Conservation (phyloP, 169 alveolate species). For the Cryptosporidium ubiquitum region DNA sequence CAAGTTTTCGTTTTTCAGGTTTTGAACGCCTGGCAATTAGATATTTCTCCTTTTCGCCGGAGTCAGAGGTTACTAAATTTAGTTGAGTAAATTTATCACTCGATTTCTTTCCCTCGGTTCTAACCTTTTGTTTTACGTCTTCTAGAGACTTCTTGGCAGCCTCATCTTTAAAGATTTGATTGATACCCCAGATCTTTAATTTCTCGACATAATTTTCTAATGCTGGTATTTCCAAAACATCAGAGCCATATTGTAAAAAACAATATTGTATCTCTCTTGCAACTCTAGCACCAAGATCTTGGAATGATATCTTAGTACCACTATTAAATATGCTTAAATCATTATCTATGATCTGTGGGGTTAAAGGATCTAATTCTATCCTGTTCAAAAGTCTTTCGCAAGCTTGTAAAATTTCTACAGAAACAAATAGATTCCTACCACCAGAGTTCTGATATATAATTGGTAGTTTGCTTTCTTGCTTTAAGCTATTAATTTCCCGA, state of each 20-base stretch:
- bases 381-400: conserved; percentile 47
- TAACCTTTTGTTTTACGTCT: background rate
- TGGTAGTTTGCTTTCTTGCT: background rate
- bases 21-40: background rate
- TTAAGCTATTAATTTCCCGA: conserved; percentile 23
- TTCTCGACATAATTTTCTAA: conserved; percentile 10
- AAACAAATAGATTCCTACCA: conserved; percentile 52
- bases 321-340: conserved; percentile 1
- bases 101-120: background rate
- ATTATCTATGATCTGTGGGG: conserved; percentile 31
- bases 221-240: conserved; percentile 66
- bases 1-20: conserved; percentile 50
- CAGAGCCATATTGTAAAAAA: conserved; percentile 56
- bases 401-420: conserved; percentile 48
- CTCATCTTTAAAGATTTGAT: conserved; percentile 19
- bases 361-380: conserved; percentile 50
- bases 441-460: background rate
- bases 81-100: background rate
- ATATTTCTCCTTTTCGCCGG: conserved; percentile 16
- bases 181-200: conserved; percentile 44
- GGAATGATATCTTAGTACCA: background rate
- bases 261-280: conserved; percentile 66
- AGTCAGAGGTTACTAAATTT: background rate
- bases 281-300: conserved; percentile 34
- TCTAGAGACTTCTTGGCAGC: conserved; percentile 7